Conservation (phyloP, 2,329 filamentous ascomycete genomes). For the Neurospora sp. region DNA sequence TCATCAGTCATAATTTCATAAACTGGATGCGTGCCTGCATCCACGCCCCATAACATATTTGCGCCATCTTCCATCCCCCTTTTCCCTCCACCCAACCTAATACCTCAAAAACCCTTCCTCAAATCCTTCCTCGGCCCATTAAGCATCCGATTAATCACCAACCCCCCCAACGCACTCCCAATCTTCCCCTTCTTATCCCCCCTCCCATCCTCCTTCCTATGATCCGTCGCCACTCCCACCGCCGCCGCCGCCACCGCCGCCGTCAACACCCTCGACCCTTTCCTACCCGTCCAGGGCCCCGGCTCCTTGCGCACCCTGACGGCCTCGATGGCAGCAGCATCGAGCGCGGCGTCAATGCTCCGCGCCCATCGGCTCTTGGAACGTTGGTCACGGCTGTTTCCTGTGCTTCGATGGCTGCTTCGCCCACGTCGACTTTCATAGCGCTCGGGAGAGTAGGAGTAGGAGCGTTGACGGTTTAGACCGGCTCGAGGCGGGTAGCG, state of each 20-base stretch:
- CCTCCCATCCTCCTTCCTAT: neutral
- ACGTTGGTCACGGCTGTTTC: neutral
- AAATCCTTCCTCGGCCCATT: slow-evolving; percentile 17
- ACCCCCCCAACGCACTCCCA: slow-evolving; percentile 13
- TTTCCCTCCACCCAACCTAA: neutral
- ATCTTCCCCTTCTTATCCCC: slow-evolving; percentile 8
- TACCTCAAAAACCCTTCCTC: neutral
- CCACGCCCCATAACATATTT: neutral
- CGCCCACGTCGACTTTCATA: neutral
- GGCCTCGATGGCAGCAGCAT: slow-evolving; percentile 17
- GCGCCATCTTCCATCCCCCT: neutral
- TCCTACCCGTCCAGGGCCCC: slow-evolving; percentile 14
- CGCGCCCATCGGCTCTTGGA: slow-evolving; percentile 9
- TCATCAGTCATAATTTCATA: neutral
- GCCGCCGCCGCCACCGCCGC: slow-evolving; percentile 15
- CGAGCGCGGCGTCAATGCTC: slow-evolving; percentile 10
- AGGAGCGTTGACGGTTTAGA: neutral
- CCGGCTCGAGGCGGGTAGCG: neutral
- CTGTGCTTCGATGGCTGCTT: neutral
- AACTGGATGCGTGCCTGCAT: neutral
- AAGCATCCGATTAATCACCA: slow-evolving; percentile 17
- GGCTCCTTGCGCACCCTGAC: slow-evolving; percentile 17
- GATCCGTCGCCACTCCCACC: slow-evolving; percentile 11
- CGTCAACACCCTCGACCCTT: slow-evolving; percentile 13
- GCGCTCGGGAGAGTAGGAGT: neutral